Evolutionary conservation across 768 basidiomycete genomes (phyloP).

Genomic region (Tricholoma flavovirens): DNA sequence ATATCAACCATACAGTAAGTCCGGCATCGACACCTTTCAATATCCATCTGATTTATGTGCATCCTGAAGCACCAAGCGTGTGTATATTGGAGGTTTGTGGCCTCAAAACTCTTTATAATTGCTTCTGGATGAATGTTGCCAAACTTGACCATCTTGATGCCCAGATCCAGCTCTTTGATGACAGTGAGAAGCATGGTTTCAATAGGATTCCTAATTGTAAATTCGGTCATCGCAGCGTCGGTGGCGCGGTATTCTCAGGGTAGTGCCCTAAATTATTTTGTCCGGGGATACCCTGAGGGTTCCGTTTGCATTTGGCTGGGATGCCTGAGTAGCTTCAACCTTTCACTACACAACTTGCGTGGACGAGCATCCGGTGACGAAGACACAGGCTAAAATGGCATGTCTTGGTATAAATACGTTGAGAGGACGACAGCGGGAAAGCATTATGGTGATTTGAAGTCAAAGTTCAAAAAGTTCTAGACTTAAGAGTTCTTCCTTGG

Average conservation of each 20-base stretch:
- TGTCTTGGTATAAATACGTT: no score
- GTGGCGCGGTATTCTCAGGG: conserved; percentile 30
- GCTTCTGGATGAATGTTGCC: background rate
- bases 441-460: background rate
- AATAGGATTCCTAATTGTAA: conserved; percentile 33
- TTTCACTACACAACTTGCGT: conserved; percentile 2
- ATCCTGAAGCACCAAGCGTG: conserved; percentile 37
- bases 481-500: background rate
- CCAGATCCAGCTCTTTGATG: conserved; percentile 47
- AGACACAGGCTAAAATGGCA: conserved; percentile 24
- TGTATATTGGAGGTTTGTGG: conserved; percentile 42
- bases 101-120: conserved; percentile 2
- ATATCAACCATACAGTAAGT: conserved; percentile 29
- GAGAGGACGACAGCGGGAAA: no score
- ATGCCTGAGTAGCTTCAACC: conserved; percentile 32
- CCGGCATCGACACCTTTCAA: conserved; percentile 24
- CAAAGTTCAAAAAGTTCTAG: background rate
- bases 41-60: conserved; percentile 40
- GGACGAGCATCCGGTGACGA: conserved; percentile 30
- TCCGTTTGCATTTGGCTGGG: conserved; percentile 40
- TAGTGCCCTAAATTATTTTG: conserved; percentile 37
- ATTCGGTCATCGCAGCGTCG: conserved; percentile 35
- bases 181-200: conserved; percentile 33
- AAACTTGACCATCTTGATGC: conserved; percentile 45
- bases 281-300: conserved; percentile 41